Evolutionary conservation across 1,139 yeast species (phyloP).

Genomic region (Hansenula lynferdii): DNA sequence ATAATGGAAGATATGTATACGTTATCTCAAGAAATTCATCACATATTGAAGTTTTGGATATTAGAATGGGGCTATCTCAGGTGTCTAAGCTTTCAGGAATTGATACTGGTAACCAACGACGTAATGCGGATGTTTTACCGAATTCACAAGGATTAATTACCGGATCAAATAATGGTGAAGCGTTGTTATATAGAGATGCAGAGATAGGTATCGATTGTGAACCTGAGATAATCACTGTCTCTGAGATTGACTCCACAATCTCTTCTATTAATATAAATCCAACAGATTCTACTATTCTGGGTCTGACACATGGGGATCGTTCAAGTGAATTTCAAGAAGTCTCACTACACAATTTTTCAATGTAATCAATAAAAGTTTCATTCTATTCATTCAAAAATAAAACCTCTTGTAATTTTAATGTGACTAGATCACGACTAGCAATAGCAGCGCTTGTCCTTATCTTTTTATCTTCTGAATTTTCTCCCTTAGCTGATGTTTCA

Average conservation of each 20-base stretch:
- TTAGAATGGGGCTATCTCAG: conserved; percentile 24
- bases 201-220: conserved; percentile 20
- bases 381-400: conserved; percentile 23
- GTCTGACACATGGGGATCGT: conserved; percentile 22
- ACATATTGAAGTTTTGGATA: conserved; percentile 24
- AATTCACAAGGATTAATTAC: conserved; percentile 21
- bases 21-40: conserved; percentile 22
- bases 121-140: conserved; percentile 18
- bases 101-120: conserved; percentile 21
- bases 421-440: conserved; percentile 24
- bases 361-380: not conserved
- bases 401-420: conserved; percentile 25
- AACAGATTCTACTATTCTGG: conserved; percentile 14
- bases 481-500: not conserved
- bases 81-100: conserved; percentile 12
- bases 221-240: conserved; percentile 2
- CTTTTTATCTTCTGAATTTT: conserved; percentile 3
- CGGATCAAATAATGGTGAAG: conserved; percentile 23
- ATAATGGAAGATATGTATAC: conserved; percentile 23
- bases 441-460: conserved; percentile 14
- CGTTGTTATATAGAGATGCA: conserved; percentile 24
- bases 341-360: conserved; percentile 2
- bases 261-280: conserved; percentile 19
- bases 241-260: conserved; percentile 6
- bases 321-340: conserved; percentile 9